Conservation (phyloP, 2,329 filamentous ascomycete species). For the Fusarium begoniae region DNA sequence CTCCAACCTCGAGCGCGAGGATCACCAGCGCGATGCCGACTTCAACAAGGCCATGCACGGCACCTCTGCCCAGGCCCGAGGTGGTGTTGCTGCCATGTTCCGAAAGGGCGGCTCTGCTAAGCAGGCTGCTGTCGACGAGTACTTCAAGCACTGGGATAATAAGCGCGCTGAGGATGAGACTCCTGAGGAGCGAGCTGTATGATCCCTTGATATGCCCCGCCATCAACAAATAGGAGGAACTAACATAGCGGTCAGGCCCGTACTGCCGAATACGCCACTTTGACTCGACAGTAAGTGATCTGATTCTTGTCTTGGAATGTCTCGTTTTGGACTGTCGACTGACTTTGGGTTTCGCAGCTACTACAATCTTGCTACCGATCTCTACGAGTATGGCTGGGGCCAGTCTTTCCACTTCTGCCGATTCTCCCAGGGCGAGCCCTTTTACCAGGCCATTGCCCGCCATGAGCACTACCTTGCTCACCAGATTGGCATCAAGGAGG, state of each 20-base stretch:
- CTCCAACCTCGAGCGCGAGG: constrained; percentile 76
- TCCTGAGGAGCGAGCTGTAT: constrained; percentile 79
- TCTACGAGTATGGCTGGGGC: constrained; percentile 98
- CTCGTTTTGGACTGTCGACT: constrained; percentile 13
- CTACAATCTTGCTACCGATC: constrained; percentile 95
- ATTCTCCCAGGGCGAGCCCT: constrained; percentile 85
- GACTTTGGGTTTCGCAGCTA: constrained; percentile 64
- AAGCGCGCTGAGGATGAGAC: constrained; percentile 84
- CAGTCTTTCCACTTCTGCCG: constrained; percentile 98
- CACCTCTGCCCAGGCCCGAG: constrained; percentile 71
- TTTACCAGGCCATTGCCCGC: constrained; percentile 90
- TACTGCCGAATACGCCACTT: constrained; percentile 87
- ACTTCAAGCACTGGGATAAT: constrained; percentile 97
- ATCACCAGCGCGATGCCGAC: constrained; percentile 84
- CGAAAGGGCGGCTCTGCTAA: constrained; percentile 80
- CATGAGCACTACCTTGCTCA: constrained; percentile 98
- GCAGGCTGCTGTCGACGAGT: constrained; percentile 85
- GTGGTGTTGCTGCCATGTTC: constrained; percentile 85
- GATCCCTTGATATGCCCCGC: constrained; percentile 42
- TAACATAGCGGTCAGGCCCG: constrained; percentile 65
- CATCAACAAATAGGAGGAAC: constrained; percentile 29
- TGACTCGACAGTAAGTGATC: constrained; percentile 83
- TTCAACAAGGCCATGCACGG: constrained; percentile 92
- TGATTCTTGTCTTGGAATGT: neutral
- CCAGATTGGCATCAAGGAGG: constrained; percentile 84